phyloP scores from a whole-genome alignment of 768 basidiomycete species.

The Agrocybe praecox region DNA sequence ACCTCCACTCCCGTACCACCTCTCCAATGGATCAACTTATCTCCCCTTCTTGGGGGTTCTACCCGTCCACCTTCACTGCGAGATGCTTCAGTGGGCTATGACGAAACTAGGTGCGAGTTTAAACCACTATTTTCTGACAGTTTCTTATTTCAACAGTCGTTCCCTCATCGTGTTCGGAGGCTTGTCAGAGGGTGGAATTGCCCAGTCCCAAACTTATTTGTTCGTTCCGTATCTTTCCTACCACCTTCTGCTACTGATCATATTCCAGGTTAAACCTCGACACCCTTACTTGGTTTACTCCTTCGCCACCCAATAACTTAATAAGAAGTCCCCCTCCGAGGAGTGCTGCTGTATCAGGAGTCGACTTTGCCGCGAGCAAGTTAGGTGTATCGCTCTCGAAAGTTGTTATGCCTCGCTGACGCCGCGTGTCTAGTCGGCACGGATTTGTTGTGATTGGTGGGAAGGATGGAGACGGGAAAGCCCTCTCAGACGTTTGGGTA shows the following conservation, averaged over 20 bases:
- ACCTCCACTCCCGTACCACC: slow-evolving; percentile 60
- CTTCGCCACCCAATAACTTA: slow-evolving; percentile 53
- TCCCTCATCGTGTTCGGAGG: slow-evolving; percentile 77
- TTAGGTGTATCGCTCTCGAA: slow-evolving; percentile 37
- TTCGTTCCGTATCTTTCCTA: slow-evolving; percentile 31
- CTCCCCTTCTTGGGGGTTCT: slow-evolving; percentile 54
- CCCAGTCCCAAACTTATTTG: slow-evolving; percentile 70
- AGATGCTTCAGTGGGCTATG: slow-evolving; percentile 71
- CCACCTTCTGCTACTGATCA: slow-evolving; percentile 5
- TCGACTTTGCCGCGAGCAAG: slow-evolving; percentile 84
- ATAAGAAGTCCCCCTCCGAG: slow-evolving; percentile 56
- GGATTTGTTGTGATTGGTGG: slow-evolving; percentile 80
- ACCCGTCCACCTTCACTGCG: slow-evolving; percentile 62
- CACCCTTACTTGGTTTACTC: slow-evolving; percentile 60
- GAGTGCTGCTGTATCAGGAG: slow-evolving; percentile 64
- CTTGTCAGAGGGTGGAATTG: slow-evolving; percentile 64
- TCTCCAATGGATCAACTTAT: slow-evolving; percentile 78
- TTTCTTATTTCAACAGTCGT: slow-evolving; percentile 43
- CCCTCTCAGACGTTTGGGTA: slow-evolving; percentile 78
- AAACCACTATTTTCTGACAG: slow-evolving; percentile 3
- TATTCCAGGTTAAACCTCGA: slow-evolving; percentile 60
- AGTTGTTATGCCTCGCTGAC: slow-evolving; percentile 10
- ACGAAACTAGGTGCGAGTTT: slow-evolving; percentile 40
- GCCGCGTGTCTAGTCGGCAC: slow-evolving; percentile 53
- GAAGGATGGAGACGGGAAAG: slow-evolving; percentile 49